phyloP scores from a whole-genome alignment of 306 rosid genomes.

The Potentilla sterilis region DNA sequence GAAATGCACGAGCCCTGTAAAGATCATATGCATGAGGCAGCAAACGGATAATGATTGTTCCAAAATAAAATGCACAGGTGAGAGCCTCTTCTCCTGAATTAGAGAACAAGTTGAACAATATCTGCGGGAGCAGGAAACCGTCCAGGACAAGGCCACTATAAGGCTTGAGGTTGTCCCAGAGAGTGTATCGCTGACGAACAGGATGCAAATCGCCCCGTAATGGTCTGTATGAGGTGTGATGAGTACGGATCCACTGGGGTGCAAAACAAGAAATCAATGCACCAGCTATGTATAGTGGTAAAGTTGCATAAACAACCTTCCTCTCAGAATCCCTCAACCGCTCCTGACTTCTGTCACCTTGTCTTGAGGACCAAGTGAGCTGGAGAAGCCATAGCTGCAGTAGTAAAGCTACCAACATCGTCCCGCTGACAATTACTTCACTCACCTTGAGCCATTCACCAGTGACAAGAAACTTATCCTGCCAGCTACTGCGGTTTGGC shows the following conservation, averaged over 20 bases:
- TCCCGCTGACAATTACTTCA: constrained; percentile 67
- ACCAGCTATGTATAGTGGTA: constrained; percentile 61
- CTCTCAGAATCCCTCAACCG: constrained; percentile 57
- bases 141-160: constrained; percentile 61
- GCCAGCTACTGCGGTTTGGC: constrained; percentile 35
- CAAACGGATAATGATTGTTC: constrained; percentile 65
- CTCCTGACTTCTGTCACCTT: constrained; percentile 37
- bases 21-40: constrained; percentile 93
- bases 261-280: constrained; percentile 53
- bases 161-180: constrained; percentile 65
- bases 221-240: constrained; percentile 25
- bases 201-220: constrained; percentile 25
- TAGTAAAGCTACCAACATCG: constrained; percentile 77
- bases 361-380: constrained; percentile 73
- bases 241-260: constrained; percentile 41
- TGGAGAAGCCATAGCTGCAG: constrained; percentile 72
- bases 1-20: constrained; percentile 54
- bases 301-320: constrained; percentile 51
- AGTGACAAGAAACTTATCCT: constrained; percentile 52
- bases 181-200: constrained; percentile 28
- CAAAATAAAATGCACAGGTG: constrained; percentile 49
- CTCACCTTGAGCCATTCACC: constrained; percentile 83
- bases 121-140: constrained; percentile 78
- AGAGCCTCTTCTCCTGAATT: constrained; percentile 57
- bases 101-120: constrained; percentile 48